Evolutionary conservation across 306 rosid species (phyloP).

Genomic region (Carpinus viminea): DNA sequence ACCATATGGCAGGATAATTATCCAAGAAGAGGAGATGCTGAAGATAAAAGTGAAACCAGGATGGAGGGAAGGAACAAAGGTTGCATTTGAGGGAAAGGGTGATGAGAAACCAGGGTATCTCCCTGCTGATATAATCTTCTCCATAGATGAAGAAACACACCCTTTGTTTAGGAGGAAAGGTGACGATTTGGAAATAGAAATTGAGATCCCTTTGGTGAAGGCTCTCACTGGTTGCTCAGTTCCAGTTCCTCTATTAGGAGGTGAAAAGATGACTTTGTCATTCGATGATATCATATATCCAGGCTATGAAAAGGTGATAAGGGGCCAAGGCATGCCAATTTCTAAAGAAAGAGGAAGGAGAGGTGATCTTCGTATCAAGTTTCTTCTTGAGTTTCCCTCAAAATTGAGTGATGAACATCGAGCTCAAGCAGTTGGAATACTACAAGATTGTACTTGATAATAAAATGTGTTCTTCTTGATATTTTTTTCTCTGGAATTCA

Average conservation of each 20-base stretch:
- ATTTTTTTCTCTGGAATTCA: background rate
- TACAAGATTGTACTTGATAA: slow-evolving; percentile 53
- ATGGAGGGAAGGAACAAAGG: slow-evolving; percentile 85
- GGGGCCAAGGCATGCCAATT: slow-evolving; percentile 85
- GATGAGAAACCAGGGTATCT: slow-evolving; percentile 89
- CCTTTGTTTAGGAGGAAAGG: slow-evolving; percentile 64
- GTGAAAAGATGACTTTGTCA: slow-evolving; percentile 57
- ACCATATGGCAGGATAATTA: slow-evolving; percentile 50
- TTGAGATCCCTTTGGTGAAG: slow-evolving; percentile 66
- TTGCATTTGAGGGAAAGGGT: slow-evolving; percentile 84
- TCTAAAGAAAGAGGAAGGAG: slow-evolving; percentile 46
- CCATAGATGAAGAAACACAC: slow-evolving; percentile 69
- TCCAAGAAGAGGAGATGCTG: slow-evolving; percentile 64
- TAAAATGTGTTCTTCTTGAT: background rate
- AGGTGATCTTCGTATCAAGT: slow-evolving; percentile 74
- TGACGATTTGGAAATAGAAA: slow-evolving; percentile 61
- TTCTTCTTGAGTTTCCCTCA: slow-evolving; percentile 62
- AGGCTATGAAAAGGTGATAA: slow-evolving; percentile 64
- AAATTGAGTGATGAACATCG: slow-evolving; percentile 56
- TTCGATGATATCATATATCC: slow-evolving; percentile 63
- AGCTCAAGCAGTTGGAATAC: slow-evolving; percentile 53
- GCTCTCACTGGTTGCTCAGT: slow-evolving; percentile 85
- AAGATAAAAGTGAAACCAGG: slow-evolving; percentile 80
- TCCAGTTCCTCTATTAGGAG: slow-evolving; percentile 74
- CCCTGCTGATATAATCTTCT: slow-evolving; percentile 78